These are phyloP conservation scores for Suhomyces sp. DNA, from an alignment of 805 yeast species.

Conservation along the genomic window DNA sequence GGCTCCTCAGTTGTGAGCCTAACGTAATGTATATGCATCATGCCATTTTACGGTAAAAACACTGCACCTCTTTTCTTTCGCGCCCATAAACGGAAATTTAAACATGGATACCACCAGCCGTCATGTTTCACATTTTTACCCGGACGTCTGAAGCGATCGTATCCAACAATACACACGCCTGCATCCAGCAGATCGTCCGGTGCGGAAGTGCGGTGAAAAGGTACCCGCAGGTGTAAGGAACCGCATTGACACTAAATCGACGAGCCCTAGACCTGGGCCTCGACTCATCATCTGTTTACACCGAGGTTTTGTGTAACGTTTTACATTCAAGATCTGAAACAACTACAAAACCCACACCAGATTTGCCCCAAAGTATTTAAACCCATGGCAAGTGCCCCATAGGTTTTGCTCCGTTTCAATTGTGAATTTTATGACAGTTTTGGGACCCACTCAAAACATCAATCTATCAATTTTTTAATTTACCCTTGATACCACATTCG, in stretches of 20 bases:
- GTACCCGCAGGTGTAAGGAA: background rate
- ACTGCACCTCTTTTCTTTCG: background rate
- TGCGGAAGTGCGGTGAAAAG: background rate
- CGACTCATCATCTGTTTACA: background rate
- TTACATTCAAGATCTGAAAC: constrained; percentile 16
- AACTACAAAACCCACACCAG: constrained; percentile 7
- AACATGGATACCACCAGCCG: background rate
- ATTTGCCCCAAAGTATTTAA: constrained; percentile 4
- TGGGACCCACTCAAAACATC: constrained; percentile 3
- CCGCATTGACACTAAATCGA: background rate
- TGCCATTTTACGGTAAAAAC: background rate
- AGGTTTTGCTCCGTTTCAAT: constrained; percentile 8
- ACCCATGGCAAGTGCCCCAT: constrained; percentile 3
- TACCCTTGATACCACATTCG: background rate
- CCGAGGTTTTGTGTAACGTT: constrained; percentile 13
- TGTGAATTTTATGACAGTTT: constrained; percentile 9
- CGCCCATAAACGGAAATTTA: constrained; percentile 2
- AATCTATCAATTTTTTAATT: background rate
- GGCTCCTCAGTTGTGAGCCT: background rate
- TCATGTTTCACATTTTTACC: constrained; percentile 6
- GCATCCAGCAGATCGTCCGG: background rate
- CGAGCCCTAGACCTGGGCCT: constrained; percentile 5
- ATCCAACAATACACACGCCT: constrained; percentile 1
- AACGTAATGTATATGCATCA: background rate
- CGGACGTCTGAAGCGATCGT: background rate